A percentile compares a stretch with the other conserved stretches of the same genome.
Conservation (phyloP, 225 moss, liverwort and hornwort genomes). For the Rhytidiadelphus loreus region DNA sequence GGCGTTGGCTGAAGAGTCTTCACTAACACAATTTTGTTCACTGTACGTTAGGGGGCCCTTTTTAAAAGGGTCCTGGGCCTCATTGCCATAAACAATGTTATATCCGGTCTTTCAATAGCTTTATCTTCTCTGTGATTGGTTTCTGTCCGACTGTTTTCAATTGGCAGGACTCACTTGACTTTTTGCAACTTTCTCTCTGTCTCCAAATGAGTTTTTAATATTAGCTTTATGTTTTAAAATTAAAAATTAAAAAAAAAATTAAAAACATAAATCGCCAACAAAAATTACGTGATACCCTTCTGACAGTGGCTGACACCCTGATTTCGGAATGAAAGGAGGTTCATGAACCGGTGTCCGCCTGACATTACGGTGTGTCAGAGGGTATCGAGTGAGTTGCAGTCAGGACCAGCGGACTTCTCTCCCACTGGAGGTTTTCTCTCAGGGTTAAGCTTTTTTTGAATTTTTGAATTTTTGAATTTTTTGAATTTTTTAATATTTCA, state of each 20-base stretch:
- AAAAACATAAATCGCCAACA: background rate
- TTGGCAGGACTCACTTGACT: background rate
- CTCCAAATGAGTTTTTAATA: background rate
- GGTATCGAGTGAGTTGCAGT: background rate
- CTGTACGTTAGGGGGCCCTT: background rate
- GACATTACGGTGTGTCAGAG: background rate
- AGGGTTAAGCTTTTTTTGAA: background rate
- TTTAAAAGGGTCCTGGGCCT: background rate
- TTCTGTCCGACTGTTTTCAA: background rate
- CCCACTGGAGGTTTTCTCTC: background rate
- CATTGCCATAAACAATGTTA: background rate
- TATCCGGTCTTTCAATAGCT: background rate
- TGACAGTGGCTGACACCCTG: background rate
- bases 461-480: background rate
- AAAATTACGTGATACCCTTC: background rate
- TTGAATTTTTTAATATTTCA: background rate
- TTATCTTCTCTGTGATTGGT: background rate
- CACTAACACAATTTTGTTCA: background rate
- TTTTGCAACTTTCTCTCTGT: background rate
- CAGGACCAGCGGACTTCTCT: background rate
- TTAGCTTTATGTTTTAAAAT: background rate
- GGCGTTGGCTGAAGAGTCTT: fast-evolving
- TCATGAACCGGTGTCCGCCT: background rate
- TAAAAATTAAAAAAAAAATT: no score
- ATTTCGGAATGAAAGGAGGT: background rate